Evolutionary conservation across 805 yeast species (phyloP).

Genomic region (Candida sphagnicola): DNA sequence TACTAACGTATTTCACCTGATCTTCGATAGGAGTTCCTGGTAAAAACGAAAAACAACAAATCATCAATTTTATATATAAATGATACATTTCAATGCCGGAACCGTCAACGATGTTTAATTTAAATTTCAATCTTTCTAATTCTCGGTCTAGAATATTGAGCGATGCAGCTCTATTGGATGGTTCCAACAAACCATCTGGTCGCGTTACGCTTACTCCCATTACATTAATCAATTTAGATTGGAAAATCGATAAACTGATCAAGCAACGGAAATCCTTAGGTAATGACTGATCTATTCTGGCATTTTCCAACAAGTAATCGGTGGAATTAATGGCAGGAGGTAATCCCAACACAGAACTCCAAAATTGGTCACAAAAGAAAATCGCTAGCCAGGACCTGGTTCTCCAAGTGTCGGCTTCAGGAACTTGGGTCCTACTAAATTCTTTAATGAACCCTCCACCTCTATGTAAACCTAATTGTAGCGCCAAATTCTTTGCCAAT

Average conservation of each 20-base stretch:
- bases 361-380: constrained; percentile 82
- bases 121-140: constrained; percentile 64
- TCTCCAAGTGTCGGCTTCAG: constrained; percentile 92
- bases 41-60: constrained; percentile 84
- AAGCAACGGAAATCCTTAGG: constrained; percentile 72
- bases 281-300: constrained; percentile 59
- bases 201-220: constrained; percentile 85
- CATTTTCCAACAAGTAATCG: constrained; percentile 77
- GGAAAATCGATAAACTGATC: constrained; percentile 73
- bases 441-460: constrained; percentile 86
- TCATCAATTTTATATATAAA: constrained; percentile 72
- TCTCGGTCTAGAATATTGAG: constrained; percentile 76
- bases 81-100: constrained; percentile 72
- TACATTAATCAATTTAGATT: constrained; percentile 74
- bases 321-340: constrained; percentile 80
- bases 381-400: constrained; percentile 90
- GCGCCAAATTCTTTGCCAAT: constrained; percentile 75
- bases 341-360: constrained; percentile 83
- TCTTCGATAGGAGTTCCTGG: constrained; percentile 89
- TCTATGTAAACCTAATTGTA: constrained; percentile 85
- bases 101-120: constrained; percentile 60
- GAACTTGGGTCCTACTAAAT: constrained; percentile 86
- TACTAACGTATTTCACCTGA: constrained; percentile 78
- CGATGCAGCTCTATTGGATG: constrained; percentile 76
- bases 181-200: constrained; percentile 87